These are phyloP conservation scores for Cordyceps cateniannulata DNA, from an alignment of 2,329 filamentous ascomycete genomes.

Conservation along the genomic window DNA sequence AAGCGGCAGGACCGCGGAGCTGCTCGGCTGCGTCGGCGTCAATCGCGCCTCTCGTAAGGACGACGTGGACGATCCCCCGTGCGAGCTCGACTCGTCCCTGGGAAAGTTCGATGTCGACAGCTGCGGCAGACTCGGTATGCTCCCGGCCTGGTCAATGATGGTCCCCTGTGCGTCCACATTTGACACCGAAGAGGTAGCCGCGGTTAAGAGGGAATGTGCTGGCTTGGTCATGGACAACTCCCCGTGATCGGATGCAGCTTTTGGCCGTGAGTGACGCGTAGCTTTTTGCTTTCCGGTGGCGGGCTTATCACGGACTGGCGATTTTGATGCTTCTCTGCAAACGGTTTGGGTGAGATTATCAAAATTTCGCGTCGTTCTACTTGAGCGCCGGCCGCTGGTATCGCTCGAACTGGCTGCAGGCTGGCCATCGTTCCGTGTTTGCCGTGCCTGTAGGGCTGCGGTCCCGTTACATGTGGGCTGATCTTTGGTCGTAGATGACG, in stretches of 20 bases:
- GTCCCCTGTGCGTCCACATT: constrained; percentile 37
- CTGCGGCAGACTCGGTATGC: constrained; percentile 5
- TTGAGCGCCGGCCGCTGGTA: not conserved
- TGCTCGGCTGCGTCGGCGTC: constrained; percentile 43
- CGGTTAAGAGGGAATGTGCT: constrained; percentile 26
- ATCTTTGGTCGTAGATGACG: not conserved
- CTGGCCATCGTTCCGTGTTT: not conserved
- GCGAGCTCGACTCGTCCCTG: constrained; percentile 6
- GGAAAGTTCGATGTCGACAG: not conserved
- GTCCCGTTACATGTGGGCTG: not conserved
- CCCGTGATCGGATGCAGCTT: constrained; percentile 12
- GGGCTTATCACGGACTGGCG: not conserved
- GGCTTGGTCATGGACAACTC: constrained; percentile 15
- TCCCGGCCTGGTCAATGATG: constrained; percentile 35
- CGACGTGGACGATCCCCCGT: constrained; percentile 12
- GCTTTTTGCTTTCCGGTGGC: constrained; percentile 14
- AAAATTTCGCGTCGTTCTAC: not conserved
- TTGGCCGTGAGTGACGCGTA: constrained; percentile 22
- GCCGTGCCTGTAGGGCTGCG: too few relatives aligned
- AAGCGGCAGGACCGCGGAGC: constrained; percentile 39
- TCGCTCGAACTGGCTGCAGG: not conserved
- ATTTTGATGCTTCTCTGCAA: not conserved
- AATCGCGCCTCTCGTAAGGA: constrained; percentile 33
- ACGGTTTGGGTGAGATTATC: not conserved
- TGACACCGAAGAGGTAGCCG: constrained; percentile 33